Conservation (phyloP, 2,329 filamentous ascomycete genomes). For the Domatiomyces globalis region DNA sequence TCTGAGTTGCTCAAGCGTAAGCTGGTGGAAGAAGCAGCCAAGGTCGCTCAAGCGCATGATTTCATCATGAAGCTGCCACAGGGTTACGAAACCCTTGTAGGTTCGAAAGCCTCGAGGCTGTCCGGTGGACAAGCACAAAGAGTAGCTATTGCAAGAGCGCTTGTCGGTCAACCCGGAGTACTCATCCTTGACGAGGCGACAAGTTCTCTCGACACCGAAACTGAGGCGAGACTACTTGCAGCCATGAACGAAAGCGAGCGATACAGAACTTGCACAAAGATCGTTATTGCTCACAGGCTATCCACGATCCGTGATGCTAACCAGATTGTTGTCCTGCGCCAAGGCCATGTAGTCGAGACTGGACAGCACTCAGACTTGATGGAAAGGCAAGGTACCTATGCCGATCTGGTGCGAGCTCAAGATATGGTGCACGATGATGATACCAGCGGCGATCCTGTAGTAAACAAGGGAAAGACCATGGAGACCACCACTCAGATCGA, state of each 20-base stretch:
- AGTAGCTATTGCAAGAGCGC: constrained; percentile 72
- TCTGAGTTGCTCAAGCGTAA: constrained; percentile 25
- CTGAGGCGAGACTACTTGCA: constrained; percentile 21
- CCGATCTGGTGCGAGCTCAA: constrained; percentile 37
- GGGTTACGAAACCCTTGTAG: constrained; percentile 35
- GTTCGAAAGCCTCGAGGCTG: constrained; percentile 64
- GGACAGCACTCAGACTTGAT: constrained; percentile 24
- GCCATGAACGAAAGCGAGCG: constrained; percentile 19
- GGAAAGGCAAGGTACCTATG: constrained; percentile 29
- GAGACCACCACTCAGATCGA: no score
- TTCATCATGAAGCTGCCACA: constrained; percentile 43
- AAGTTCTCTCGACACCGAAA: constrained; percentile 24
- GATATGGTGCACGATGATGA: no score
- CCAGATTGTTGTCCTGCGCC: constrained; percentile 25
- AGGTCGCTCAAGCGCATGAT: constrained; percentile 43
- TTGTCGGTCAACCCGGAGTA: constrained; percentile 72
- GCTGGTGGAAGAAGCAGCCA: constrained; percentile 32
- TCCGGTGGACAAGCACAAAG: constrained; percentile 85
- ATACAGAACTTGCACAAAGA: no score
- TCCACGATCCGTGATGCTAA: constrained; percentile 26
- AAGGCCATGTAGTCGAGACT: constrained; percentile 23
- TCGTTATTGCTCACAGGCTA: constrained; percentile 18
- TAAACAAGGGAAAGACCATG: constrained; percentile 30
- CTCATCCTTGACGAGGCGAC: constrained; percentile 36
- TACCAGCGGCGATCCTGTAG: no score